These are phyloP conservation scores for Clarireedia homoeocarpa DNA, from an alignment of 2,329 filamentous ascomycete species.

Conservation along the genomic window DNA sequence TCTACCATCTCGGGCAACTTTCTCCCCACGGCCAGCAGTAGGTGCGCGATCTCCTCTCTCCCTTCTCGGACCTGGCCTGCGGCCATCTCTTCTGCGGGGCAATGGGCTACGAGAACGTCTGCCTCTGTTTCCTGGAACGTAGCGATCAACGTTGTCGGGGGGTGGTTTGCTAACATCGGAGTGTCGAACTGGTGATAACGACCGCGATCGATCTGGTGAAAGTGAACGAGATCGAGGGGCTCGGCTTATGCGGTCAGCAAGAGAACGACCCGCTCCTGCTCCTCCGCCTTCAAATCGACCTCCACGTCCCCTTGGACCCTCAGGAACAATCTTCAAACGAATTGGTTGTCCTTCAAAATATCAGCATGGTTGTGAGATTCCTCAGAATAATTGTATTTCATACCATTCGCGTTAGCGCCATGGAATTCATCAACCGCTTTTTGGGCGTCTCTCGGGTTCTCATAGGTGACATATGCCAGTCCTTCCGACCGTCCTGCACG, in stretches of 20 bases:
- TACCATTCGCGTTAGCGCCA: conserved; percentile 81
- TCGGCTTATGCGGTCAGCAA: conserved; percentile 52
- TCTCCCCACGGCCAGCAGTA: conserved; percentile 35
- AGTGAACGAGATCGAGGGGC: conserved; percentile 28
- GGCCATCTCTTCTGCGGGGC: conserved; percentile 42
- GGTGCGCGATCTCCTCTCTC: conserved; percentile 33
- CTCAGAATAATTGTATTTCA: conserved; percentile 10
- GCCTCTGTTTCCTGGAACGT: conserved; percentile 26
- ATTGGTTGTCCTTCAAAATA: conserved; percentile 63
- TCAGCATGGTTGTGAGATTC: not conserved
- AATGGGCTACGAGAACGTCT: conserved; percentile 53
- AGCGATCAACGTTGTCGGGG: conserved; percentile 30
- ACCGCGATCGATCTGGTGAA: conserved; percentile 55
- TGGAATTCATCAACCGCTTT: conserved; percentile 74
- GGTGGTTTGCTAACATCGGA: conserved; percentile 28
- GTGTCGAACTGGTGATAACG: conserved; percentile 41
- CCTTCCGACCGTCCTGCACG: conserved; percentile 83
- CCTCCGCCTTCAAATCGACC: conserved; percentile 50
- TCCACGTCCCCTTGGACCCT: conserved; percentile 34
- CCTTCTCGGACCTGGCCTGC: conserved; percentile 39
- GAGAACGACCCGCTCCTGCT: conserved; percentile 46
- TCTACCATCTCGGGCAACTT: conserved; percentile 40
- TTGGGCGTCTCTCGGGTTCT: conserved; percentile 59
- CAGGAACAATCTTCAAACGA: conserved; percentile 56
- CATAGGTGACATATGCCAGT: conserved; percentile 76